Conservation (phyloP, 371 early-diverging fungal species). For the Syncephalis plumigaleata region DNA sequence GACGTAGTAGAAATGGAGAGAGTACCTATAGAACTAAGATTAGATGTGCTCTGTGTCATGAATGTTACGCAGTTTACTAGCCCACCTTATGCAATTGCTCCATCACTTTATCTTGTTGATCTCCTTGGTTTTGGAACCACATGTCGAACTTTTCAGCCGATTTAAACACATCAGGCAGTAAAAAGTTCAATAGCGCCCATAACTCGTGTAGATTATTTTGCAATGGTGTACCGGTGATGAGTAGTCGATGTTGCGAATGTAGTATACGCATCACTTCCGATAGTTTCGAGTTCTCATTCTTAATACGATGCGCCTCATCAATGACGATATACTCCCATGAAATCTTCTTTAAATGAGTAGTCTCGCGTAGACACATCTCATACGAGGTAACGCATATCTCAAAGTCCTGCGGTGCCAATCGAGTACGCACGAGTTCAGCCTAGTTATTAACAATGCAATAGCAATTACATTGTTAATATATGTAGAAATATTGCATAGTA, state of each 20-base stretch:
- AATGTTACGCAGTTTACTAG: background rate
- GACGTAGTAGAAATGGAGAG: conserved; percentile 89
- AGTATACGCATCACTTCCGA: conserved; percentile 83
- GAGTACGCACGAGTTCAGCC: conserved; percentile 31
- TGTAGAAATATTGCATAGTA: background rate
- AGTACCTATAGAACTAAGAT: conserved; percentile 27
- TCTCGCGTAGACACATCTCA: conserved; percentile 90
- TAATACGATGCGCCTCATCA: conserved; percentile 99
- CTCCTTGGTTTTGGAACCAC: conserved; percentile 65
- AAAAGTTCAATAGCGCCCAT: conserved; percentile 97
- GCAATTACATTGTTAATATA: no score
- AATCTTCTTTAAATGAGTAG: conserved; percentile 67
- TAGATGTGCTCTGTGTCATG: background rate
- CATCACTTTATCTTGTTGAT: conserved; percentile 71
- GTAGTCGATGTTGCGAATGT: conserved; percentile 74
- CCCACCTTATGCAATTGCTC: conserved; percentile 78
- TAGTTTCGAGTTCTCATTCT: conserved; percentile 93
- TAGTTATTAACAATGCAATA: conserved; percentile 7
- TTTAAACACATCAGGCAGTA: conserved; percentile 91
- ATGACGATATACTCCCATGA: conserved; percentile 91
- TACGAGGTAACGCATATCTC: conserved; percentile 97
- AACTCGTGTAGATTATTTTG: conserved; percentile 98
- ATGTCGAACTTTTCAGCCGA: conserved; percentile 83
- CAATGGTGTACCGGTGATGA: conserved; percentile 98
- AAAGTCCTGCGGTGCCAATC: conserved; percentile 48